Evolutionary conservation across 1,284 basidiomycete genomes (phyloP), one percentile per base, ranked within the genome.

Genomic region (Austroboletus novae-zelandiae): DNA sequence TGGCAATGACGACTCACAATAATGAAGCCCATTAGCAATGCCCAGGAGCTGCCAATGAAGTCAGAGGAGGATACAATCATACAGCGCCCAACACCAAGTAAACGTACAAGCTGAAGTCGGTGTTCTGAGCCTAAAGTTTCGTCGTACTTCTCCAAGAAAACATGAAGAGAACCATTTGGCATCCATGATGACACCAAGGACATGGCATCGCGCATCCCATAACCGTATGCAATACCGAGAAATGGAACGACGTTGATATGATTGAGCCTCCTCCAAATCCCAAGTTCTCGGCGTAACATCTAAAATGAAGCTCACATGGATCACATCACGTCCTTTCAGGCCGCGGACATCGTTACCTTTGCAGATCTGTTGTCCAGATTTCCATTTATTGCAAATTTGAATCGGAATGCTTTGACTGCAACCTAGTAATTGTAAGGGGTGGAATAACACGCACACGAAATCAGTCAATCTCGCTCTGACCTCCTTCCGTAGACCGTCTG

Each of bases 111-210:
- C 9, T 40, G 45, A 14, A 54, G 32, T 32, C 52, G 37, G 30
- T 54, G 50, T 3, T 2, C 14, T 0, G 40, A 13, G 3, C 9
- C 5, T 1, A 66, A 18, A 3, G 32, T 35, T 0, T 23, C 5
- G 3, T 51, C 31, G 17, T 50, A 10, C n/a, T 41, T 45, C 5
- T 25, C 11, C n/a, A 64, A 18, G 34, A 53, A 60, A 2, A 13
- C 4, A 1, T 50, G 42, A 6, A 61, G 43, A 3, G 48, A 48
- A 2, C 34, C 57, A 18, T 61, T 59, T 1, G 35, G 43, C 51
- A 61, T 58, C 60, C 60, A 61, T n/a, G 47, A 23, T 5, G 61
- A 60, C 9, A 61, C 52, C 25, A 62, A 34, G 0, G 57, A 54
- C 30, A 44, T 46, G 4, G 52, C 36, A 11, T 27, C 47, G 10